phyloP scores from a whole-genome alignment of 345 rosid genomes.

The Acer negundo region DNA sequence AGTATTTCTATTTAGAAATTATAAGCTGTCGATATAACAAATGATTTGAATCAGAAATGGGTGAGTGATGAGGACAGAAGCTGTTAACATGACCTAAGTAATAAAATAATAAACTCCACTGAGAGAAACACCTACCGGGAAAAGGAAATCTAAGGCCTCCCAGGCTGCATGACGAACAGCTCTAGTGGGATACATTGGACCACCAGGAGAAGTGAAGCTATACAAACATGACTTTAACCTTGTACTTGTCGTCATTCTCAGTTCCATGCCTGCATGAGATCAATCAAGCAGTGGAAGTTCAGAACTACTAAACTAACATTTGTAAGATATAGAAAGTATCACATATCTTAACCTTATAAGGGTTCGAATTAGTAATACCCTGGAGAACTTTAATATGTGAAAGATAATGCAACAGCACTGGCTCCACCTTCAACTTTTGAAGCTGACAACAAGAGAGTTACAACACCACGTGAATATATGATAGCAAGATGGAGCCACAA shows the following conservation, averaged over 20 bases:
- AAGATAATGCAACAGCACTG: conserved; percentile 87
- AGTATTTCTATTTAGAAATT: neutral
- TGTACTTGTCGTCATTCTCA: conserved; percentile 95
- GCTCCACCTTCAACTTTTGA: conserved; percentile 97
- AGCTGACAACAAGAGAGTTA: conserved; percentile 48
- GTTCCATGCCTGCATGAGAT: conserved; percentile 72
- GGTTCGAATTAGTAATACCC: conserved; percentile 43
- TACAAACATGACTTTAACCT: conserved; percentile 90
- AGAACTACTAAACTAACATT: conserved; percentile 13
- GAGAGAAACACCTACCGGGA: conserved; percentile 68
- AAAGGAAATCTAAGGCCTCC: conserved; percentile 90
- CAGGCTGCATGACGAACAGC: conserved; percentile 98
- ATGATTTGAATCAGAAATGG: neutral
- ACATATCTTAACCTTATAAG: neutral
- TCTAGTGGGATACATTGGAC: conserved; percentile 99
- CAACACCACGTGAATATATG: conserved; percentile 4
- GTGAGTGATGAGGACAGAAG: neutral
- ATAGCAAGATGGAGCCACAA: neutral
- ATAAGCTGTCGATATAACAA: neutral
- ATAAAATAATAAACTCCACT: no score
- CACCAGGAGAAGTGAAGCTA: conserved; percentile 97
- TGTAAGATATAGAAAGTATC: neutral
- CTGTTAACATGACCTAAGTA: neutral
- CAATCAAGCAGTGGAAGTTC: neutral
- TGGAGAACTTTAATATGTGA: conserved; percentile 80